Percentiles rank a stretch among this genome's conserved stretches.
These are phyloP conservation scores for Plasmodium adleri DNA, from an alignment of 169 alveolate species.

Conservation along the genomic window DNA sequence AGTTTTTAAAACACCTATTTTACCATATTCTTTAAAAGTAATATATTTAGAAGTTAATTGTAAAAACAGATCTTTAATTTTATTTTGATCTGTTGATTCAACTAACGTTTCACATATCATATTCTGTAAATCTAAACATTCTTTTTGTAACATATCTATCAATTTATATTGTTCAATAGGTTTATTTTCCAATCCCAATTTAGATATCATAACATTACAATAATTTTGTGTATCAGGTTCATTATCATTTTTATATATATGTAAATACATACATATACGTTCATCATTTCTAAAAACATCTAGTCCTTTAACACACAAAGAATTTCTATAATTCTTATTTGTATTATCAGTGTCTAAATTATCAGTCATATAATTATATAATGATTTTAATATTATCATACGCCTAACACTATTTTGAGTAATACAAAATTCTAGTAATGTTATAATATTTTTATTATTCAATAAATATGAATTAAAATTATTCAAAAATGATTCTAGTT, in stretches of 20 bases:
- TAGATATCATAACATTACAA: conserved; percentile 52
- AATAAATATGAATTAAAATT: conserved; percentile 69
- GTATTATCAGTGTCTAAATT: background rate
- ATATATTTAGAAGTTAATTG: conserved; percentile 70
- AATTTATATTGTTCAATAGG: conserved; percentile 45
- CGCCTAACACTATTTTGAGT: conserved; percentile 50
- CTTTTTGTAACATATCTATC: conserved; percentile 67
- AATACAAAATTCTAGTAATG: conserved; percentile 47
- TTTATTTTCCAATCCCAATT: conserved; percentile 3
- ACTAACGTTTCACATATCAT: conserved; percentile 58
- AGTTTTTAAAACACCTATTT: conserved; percentile 68
- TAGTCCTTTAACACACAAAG: background rate
- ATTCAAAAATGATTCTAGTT: conserved; percentile 60
- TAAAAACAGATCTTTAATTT: conserved; percentile 32
- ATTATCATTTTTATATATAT: conserved; percentile 41
- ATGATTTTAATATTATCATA: conserved; percentile 37
- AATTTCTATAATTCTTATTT: background rate
- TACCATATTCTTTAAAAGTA: conserved; percentile 70
- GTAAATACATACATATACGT: conserved; percentile 24
- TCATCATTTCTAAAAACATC: conserved; percentile 37
- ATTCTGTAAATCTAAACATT: conserved; percentile 64
- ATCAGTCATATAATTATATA: conserved; percentile 36
- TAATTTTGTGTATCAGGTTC: conserved; percentile 28
- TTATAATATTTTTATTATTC: conserved; percentile 43
- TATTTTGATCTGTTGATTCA: conserved; percentile 16